phyloP scores from a whole-genome alignment of 306 rosid species.

The Begonia fuchsioides region DNA sequence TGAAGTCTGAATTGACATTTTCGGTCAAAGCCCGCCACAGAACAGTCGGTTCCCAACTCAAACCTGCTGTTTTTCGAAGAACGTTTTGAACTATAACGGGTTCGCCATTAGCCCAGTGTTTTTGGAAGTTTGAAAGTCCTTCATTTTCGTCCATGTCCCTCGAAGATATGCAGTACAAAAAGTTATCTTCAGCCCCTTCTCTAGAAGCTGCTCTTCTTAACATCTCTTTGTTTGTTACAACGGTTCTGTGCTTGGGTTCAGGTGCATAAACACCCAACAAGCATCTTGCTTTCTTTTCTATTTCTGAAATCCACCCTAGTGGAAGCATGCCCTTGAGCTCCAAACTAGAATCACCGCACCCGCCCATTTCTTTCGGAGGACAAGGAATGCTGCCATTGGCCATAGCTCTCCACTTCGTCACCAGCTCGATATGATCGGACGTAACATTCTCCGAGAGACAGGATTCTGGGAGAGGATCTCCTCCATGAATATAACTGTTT shows the following conservation, averaged over 20 bases:
- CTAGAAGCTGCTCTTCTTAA: constrained; percentile 37
- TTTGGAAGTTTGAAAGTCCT: constrained; percentile 28
- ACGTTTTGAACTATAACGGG: constrained; percentile 61
- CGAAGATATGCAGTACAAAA: constrained; percentile 36
- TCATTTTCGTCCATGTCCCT: constrained; percentile 17
- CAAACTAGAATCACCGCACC: constrained; percentile 40
- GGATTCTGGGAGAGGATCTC: constrained; percentile 31
- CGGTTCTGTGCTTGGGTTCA: constrained; percentile 14
- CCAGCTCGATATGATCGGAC: constrained; percentile 16
- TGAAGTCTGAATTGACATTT: constrained; percentile 25
- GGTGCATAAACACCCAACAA: constrained; percentile 12
- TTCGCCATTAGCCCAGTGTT: constrained; percentile 59
- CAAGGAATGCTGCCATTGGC: constrained; percentile 42
- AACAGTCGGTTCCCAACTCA: constrained; percentile 95
- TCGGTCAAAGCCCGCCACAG: constrained; percentile 78
- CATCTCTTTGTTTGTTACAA: constrained; percentile 10
- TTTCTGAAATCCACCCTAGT: constrained; percentile 34
- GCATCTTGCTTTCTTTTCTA: constrained; percentile 35
- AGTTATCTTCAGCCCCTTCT: constrained; percentile 27
- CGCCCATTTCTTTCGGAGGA: constrained; percentile 50
- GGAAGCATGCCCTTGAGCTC: constrained; percentile 57
- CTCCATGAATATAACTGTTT: constrained; percentile 65
- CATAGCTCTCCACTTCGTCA: constrained; percentile 30
- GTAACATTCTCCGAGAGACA: constrained; percentile 12
- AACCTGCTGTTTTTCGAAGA: constrained; percentile 49